phyloP scores from a whole-genome alignment of 73 alveolate species.

The Tetrahymena elliotti region DNA sequence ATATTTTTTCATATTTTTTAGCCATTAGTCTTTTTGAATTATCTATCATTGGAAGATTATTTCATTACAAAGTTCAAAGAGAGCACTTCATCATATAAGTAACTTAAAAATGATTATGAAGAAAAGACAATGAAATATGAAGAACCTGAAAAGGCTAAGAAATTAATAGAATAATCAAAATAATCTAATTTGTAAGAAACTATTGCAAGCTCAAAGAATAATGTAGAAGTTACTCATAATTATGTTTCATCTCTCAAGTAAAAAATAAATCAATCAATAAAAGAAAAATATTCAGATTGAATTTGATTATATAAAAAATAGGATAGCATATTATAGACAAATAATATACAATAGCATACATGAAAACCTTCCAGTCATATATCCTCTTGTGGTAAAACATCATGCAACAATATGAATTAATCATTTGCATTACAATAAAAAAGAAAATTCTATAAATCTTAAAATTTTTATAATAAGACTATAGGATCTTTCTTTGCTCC shows the following conservation, averaged over 20 bases:
- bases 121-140: background rate
- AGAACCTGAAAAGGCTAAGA: background rate
- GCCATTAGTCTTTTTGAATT: background rate
- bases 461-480: background rate
- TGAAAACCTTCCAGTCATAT: background rate
- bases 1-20: background rate
- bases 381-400: background rate
- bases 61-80: background rate
- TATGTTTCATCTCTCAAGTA: background rate
- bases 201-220: background rate
- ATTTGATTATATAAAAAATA: background rate
- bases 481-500: background rate
- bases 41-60: background rate
- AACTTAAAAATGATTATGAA: background rate
- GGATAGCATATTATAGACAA: background rate
- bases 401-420: no score
- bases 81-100: background rate
- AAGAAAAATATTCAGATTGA: background rate
- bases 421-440: background rate
- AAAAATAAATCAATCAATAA: no score
- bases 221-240: background rate
- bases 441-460: background rate
- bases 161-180: background rate
- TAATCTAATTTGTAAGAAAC: background rate
- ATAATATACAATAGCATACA: background rate